Conservation (phyloP, 352 stramenopile species). For the Globisporangium perplexum region DNA sequence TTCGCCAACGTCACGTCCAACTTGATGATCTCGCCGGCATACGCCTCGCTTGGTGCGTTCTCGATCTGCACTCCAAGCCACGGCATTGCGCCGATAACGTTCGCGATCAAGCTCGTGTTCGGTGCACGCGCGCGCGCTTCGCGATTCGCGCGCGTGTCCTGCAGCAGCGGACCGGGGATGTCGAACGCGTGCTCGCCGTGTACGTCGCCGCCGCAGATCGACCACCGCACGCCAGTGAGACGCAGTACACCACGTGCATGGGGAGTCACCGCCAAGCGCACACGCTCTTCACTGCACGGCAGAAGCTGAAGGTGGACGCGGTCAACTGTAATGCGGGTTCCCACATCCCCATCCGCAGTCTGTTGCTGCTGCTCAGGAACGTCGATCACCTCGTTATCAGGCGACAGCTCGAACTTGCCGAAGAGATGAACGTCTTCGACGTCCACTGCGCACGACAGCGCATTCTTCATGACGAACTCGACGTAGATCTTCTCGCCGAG, state of each 20-base stretch:
- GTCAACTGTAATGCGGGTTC: slow-evolving; percentile 47
- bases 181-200: slow-evolving; percentile 78
- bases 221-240: slow-evolving; percentile 75
- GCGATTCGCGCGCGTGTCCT: slow-evolving; percentile 73
- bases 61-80: slow-evolving; percentile 76
- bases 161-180: slow-evolving; percentile 70
- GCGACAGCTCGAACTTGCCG: slow-evolving; percentile 49
- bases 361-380: slow-evolving; percentile 25
- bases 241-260: slow-evolving; percentile 48
- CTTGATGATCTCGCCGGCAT: slow-evolving; percentile 58
- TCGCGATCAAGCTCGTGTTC: slow-evolving; percentile 71
- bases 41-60: slow-evolving; percentile 29
- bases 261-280: slow-evolving; percentile 61
- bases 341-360: slow-evolving; percentile 1
- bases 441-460: slow-evolving; percentile 75
- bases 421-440: slow-evolving; percentile 79
- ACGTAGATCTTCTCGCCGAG: slow-evolving; percentile 78
- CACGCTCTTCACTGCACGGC: slow-evolving; percentile 67
- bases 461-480: slow-evolving; percentile 87
- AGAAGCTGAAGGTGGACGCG: slow-evolving; percentile 72
- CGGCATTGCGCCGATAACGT: slow-evolving; percentile 67
- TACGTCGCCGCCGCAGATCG: slow-evolving; percentile 76
- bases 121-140: slow-evolving; percentile 65
- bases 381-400: slow-evolving; percentile 28
- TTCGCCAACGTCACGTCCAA: slow-evolving; percentile 55